Evolutionary conservation across 2,329 filamentous ascomycete species (phyloP).

Genomic region (Trichoderma afroharzianum): DNA sequence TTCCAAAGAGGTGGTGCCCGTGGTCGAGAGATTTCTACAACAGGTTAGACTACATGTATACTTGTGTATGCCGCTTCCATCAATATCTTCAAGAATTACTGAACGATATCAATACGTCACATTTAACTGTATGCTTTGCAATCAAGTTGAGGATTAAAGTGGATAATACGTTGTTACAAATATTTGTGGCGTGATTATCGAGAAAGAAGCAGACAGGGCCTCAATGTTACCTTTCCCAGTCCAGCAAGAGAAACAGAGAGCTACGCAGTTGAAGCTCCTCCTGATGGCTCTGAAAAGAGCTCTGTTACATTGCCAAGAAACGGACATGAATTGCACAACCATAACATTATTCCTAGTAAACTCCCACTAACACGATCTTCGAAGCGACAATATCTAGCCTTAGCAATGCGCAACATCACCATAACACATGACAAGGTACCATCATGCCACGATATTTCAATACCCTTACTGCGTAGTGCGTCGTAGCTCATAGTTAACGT

Average conservation of each 20-base stretch:
- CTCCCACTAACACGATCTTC: background rate
- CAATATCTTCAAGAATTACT: background rate
- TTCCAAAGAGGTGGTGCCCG: background rate
- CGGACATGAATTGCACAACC: background rate
- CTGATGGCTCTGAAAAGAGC: background rate
- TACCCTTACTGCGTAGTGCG: background rate
- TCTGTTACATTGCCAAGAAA: background rate
- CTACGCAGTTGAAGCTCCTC: background rate
- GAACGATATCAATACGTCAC: background rate
- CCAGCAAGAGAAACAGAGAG: background rate
- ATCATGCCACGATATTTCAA: background rate
- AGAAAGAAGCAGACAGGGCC: background rate
- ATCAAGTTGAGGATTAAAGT: background rate
- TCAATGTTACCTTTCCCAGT: background rate
- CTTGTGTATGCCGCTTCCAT: background rate
- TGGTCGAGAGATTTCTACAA: background rate
- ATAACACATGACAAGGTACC: background rate
- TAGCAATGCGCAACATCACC: background rate
- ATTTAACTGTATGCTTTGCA: background rate
- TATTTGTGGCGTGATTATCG: background rate
- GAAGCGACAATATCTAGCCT: background rate
- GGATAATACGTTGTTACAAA: background rate
- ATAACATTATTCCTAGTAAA: background rate
- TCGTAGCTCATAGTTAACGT: background rate
- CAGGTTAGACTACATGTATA: background rate